Evolutionary conservation across 306 rosid species (phyloP).

Genomic region (barrel medic (Medicago truncatula)): MtrunA17r5.0-ANR NC_053044.1:58655501-58656000

Average conservation of each 20-base stretch:
- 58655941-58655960: neutral
- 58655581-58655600: neutral
- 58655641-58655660: slow-evolving; percentile 24
- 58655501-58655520: slow-evolving; percentile 17
- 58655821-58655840: neutral
- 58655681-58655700: neutral
- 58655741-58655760: neutral
- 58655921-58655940: neutral
- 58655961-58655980: neutral
- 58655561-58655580: slow-evolving; percentile 7
- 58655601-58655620: slow-evolving; percentile 9
- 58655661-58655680: neutral
- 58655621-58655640: slow-evolving; percentile 33
- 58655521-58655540: slow-evolving; percentile 17
- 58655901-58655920: neutral
- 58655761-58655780: neutral
- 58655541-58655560: slow-evolving; percentile 26
- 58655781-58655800: neutral
- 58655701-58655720: slow-evolving; percentile 1
- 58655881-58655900: neutral
- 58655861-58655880: neutral
- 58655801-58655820: neutral
- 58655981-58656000: neutral
- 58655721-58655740: neutral
- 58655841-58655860: neutral